A percentile compares a stretch with the other conserved stretches of the same genome.
phyloP scores from a whole-genome alignment of 2,329 filamentous ascomycete genomes.

The Raffaelea ambrosiae region DNA sequence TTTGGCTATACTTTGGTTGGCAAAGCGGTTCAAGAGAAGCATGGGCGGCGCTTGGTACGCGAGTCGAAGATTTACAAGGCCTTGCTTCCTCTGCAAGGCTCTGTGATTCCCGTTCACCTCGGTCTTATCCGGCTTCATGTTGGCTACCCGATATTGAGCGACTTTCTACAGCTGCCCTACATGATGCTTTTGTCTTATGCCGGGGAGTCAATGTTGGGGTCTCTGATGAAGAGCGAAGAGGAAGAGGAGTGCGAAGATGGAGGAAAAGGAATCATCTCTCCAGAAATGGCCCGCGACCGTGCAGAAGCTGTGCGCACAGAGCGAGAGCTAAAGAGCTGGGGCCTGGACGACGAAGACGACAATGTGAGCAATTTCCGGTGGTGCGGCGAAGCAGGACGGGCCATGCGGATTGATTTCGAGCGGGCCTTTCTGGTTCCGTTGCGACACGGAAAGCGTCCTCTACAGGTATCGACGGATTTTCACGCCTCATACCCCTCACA shows the following conservation, averaged over 20 bases:
- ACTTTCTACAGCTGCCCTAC: constrained; percentile 6
- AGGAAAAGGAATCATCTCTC: background rate
- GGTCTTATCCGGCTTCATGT: constrained; percentile 7
- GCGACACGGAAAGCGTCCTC: too few species aligned
- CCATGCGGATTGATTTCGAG: constrained; percentile 8
- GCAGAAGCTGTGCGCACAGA: constrained; percentile 3
- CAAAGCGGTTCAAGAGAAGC: constrained; percentile 5
- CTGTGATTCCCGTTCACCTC: constrained; percentile 7
- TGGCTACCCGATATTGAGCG: constrained; percentile 6
- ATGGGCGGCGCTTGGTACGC: background rate
- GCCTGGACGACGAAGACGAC: constrained; percentile 6
- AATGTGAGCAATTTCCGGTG: constrained; percentile 7
- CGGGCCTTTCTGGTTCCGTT: constrained; percentile 5
- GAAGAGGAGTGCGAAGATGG: background rate
- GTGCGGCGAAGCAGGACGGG: constrained; percentile 3
- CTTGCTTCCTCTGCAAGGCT: constrained; percentile 5
- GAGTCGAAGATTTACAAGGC: constrained; percentile 7
- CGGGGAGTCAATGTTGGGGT: background rate
- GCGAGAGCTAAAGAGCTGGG: constrained; percentile 3
- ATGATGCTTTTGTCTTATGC: constrained; percentile 10
- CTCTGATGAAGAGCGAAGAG: constrained; percentile 1
- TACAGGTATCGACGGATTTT: too few species aligned
- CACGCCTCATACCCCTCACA: too few species aligned
- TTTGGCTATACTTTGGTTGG: too few species aligned
- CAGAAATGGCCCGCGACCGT: too few species aligned